phyloP scores from a whole-genome alignment of 2,329 filamentous ascomycete species.

The Trichoderma koningiopsis region DNA sequence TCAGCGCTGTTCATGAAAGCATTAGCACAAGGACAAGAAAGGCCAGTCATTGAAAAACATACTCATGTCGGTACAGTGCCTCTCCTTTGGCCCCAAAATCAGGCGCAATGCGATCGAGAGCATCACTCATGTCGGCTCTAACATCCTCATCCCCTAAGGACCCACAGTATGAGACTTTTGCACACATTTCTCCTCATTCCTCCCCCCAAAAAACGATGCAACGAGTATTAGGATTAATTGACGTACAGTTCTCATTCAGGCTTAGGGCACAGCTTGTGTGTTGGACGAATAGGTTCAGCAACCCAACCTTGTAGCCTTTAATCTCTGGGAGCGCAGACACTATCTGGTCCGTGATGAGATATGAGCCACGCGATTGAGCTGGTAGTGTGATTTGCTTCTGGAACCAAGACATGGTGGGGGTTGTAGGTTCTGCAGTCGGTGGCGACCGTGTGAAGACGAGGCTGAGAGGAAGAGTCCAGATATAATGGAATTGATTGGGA shows the following conservation, averaged over 20 bases:
- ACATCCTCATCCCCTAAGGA: slow-evolving; percentile 70
- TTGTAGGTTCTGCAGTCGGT: slow-evolving; percentile 36
- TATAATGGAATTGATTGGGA: slow-evolving; percentile 53
- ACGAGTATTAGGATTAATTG: too few species aligned
- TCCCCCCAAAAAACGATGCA: too few species aligned
- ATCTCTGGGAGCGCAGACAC: slow-evolving; percentile 75
- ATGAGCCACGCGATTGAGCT: slow-evolving; percentile 75
- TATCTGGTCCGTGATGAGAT: slow-evolving; percentile 83
- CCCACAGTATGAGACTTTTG: not conserved
- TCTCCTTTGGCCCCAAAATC: slow-evolving; percentile 71
- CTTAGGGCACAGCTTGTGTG: slow-evolving; percentile 90
- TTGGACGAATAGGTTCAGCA: slow-evolving; percentile 90
- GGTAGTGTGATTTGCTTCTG: slow-evolving; percentile 86
- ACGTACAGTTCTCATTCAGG: slow-evolving; percentile 89
- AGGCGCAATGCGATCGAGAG: slow-evolving; percentile 85
- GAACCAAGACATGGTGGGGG: slow-evolving; percentile 67
- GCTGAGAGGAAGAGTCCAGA: slow-evolving; percentile 53
- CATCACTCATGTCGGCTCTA: slow-evolving; percentile 90
- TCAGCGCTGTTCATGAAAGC: slow-evolving; percentile 62
- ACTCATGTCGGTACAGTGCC: slow-evolving; percentile 75
- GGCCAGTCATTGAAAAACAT: slow-evolving; percentile 26
- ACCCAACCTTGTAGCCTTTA: slow-evolving; percentile 76
- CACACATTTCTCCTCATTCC: too few species aligned
- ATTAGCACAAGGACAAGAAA: not conserved
- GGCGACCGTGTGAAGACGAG: slow-evolving; percentile 39